These are phyloP conservation scores for Astrothelium macrocarpum DNA, from an alignment of 495 filamentous ascomycete genomes.

Conservation along the genomic window DNA sequence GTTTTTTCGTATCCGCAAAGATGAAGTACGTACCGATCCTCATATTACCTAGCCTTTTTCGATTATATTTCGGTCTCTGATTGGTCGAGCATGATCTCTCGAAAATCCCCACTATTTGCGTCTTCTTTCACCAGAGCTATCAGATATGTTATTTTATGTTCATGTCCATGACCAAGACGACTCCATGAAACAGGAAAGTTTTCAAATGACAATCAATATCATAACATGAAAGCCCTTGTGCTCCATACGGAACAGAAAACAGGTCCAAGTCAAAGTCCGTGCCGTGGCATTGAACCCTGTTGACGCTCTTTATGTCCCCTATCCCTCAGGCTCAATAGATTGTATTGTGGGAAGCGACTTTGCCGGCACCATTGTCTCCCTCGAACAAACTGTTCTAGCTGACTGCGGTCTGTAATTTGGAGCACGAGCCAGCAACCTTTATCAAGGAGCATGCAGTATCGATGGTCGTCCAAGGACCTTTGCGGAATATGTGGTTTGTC, in stretches of 20 bases:
- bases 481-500: conserved; percentile 31
- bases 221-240: conserved; percentile 22
- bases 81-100: too few relatives aligned
- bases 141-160: too few relatives aligned
- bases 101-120: too few relatives aligned
- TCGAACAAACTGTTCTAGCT: conserved; percentile 11
- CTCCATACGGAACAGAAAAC: conserved; percentile 25
- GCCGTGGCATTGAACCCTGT: conserved; percentile 28
- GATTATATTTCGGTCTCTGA: too few relatives aligned
- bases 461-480: conserved; percentile 35
- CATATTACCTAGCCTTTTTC: too few relatives aligned
- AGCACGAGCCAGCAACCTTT: conserved; percentile 24
- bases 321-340: conserved; percentile 26
- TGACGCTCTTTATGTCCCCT: conserved; percentile 29
- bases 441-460: conserved; percentile 31
- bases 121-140: too few relatives aligned
- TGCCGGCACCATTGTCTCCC: conserved; percentile 32
- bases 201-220: background rate
- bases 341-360: conserved; percentile 39
- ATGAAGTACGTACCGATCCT: too few relatives aligned
- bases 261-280: conserved; percentile 21
- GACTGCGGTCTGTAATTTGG: conserved; percentile 15
- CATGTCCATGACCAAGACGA: too few relatives aligned
- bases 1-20: too few relatives aligned
- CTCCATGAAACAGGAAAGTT: too few relatives aligned